These are phyloP conservation scores for Ustilago curta DNA, from an alignment of 1,284 basidiomycete genomes.

Conservation along the genomic window DNA sequence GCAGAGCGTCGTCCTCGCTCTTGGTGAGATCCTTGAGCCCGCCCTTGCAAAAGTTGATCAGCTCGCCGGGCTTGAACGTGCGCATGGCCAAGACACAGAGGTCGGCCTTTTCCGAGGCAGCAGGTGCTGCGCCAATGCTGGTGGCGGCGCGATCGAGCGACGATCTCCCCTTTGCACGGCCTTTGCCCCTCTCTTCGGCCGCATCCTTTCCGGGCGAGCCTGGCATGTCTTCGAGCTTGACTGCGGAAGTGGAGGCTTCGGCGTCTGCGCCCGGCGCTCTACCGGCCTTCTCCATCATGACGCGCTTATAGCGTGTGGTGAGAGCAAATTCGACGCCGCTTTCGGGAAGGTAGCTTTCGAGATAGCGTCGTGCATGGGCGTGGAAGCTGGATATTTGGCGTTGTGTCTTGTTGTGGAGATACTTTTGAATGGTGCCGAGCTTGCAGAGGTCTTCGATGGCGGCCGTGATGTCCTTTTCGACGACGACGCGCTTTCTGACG, in stretches of 20 bases:
- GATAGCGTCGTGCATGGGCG: constrained; percentile 63
- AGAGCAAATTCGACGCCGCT: constrained; percentile 66
- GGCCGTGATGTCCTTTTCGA: constrained; percentile 55
- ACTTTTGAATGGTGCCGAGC: constrained; percentile 61
- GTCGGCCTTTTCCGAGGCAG: constrained; percentile 80
- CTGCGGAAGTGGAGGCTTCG: constrained; percentile 20
- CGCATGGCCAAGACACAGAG: constrained; percentile 88
- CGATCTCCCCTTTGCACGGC: constrained; percentile 33
- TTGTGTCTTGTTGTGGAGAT: constrained; percentile 56
- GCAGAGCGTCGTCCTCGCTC: constrained; percentile 69
- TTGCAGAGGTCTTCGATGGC: constrained; percentile 61
- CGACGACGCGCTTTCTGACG: constrained; percentile 59
- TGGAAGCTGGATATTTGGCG: constrained; percentile 54
- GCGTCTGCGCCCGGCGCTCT: constrained; percentile 20
- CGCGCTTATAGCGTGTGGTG: constrained; percentile 63
- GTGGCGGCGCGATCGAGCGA: constrained; percentile 51
- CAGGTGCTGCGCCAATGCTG: constrained; percentile 44
- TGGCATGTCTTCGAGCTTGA: constrained; percentile 28
- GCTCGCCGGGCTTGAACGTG: constrained; percentile 77
- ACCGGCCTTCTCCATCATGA: constrained; percentile 51
- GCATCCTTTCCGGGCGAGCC: constrained; percentile 15
- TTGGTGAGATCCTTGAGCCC: constrained; percentile 68
- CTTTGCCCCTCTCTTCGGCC: constrained; percentile 30
- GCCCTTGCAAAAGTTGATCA: constrained; percentile 81
- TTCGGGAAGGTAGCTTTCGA: constrained; percentile 67